Evolutionary conservation across 2,329 filamentous ascomycete species (phyloP), one percentile per base, ranked within the genome.

Genomic region (Colletotrichum somersetense): DNA sequence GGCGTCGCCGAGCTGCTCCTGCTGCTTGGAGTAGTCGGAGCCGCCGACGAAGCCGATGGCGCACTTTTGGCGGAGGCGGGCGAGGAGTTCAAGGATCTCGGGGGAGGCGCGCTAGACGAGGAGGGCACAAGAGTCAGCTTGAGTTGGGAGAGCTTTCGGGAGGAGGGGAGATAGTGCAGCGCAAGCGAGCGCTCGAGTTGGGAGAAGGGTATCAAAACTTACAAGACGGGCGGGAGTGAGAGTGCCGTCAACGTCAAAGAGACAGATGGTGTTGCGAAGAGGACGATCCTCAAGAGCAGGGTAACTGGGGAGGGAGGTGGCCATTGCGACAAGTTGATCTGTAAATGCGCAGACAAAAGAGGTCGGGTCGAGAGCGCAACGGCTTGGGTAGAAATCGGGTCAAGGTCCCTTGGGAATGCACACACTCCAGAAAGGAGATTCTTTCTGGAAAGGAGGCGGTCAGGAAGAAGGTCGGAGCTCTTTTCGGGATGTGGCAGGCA

Each of bases 181-280:
- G 23, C 12, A 38, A 2, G 64, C 23, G 2, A 63, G 56, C 1
- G 18, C 42, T 5, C 0, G 14, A 26, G 10, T 35, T 38, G 20
- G 56, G 44, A 44, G 38, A 62, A 55, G 4, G 5, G 56, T 38
- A 35, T 48, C 1, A 2, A n/a, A 48, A 82, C 87, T 73, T 86
- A 97, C 93, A 77, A 88, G 87, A 76, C 96, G 91, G 57, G 96
- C 91, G 53, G 91, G 92, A 20, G 95, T 96, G 77, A 99, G 89
- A 40, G 96, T 98, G 79, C 90, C 93, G 81, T 99, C 96, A 73
- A 99, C 96, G 84, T 99, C 96, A 84, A 99, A 99, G 75, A 99
- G 92, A 79, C 91, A 91, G 83, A 99, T 93, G 75, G 96, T 98
- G 88, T 96, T 94, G 86, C 95, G 94, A 83, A 98, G 85, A 55